Percentiles rank a stretch among this genome's conserved stretches.
phyloP scores from a whole-genome alignment of 805 yeast genomes.

The Saccharomyces jurei region DNA sequence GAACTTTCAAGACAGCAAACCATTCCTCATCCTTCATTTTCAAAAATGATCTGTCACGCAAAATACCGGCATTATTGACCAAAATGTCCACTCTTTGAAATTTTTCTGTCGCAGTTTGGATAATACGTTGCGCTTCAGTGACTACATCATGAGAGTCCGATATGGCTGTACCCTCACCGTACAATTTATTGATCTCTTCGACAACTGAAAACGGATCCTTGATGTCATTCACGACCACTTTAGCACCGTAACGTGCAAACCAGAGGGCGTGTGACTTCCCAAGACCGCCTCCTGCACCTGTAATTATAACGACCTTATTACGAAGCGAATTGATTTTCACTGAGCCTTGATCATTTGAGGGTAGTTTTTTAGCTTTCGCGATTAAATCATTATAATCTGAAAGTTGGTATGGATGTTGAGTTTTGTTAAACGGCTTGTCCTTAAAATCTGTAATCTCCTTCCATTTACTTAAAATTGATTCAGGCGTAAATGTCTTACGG shows the following conservation, averaged over 20 bases:
- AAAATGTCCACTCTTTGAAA: constrained; percentile 82
- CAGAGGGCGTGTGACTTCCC: constrained; percentile 84
- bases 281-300: constrained; percentile 93
- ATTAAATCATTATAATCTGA: constrained; percentile 62
- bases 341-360: constrained; percentile 51
- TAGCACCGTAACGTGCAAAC: constrained; percentile 88
- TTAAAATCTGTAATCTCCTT: constrained; percentile 56
- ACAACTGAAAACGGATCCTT: constrained; percentile 67
- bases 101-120: constrained; percentile 63
- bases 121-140: constrained; percentile 61
- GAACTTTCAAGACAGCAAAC: constrained; percentile 73
- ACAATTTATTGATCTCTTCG: constrained; percentile 52
- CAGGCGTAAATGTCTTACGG: constrained; percentile 63
- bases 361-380: constrained; percentile 42
- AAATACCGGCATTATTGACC: constrained; percentile 89
- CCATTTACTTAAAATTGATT: constrained; percentile 65
- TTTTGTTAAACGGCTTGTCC: constrained; percentile 45
- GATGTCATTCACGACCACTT: constrained; percentile 88
- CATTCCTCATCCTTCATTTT: constrained; percentile 83
- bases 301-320: constrained; percentile 80
- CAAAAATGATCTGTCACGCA: constrained; percentile 79
- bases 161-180: constrained; percentile 71
- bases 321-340: constrained; percentile 49
- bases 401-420: constrained; percentile 62
- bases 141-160: constrained; percentile 80